Percentiles rank a stretch among this genome's conserved stretches.
These are phyloP conservation scores for Penicillium waksmanii DNA, from an alignment of 495 filamentous ascomycete species.

Conservation along the genomic window DNA sequence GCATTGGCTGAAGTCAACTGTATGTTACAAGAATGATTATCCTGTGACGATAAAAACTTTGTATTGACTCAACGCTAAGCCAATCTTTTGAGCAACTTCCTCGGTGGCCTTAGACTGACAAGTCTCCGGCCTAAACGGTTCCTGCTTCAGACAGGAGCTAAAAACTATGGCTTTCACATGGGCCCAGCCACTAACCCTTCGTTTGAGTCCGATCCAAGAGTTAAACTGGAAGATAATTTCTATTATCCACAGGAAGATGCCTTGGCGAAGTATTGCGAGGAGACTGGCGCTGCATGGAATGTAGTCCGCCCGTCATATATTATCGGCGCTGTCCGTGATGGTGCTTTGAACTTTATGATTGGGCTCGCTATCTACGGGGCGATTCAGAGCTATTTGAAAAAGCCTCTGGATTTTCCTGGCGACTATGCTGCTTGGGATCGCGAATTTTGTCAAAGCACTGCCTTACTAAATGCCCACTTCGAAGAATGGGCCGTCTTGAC, in stretches of 20 bases:
- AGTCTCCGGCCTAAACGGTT: conserved; percentile 47
- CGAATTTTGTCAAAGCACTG: conserved; percentile 37
- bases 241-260: conserved; percentile 58
- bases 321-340: conserved; percentile 49
- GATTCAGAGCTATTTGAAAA: conserved; percentile 36
- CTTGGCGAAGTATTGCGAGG: conserved; percentile 37
- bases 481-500: conserved; percentile 52
- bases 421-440: conserved; percentile 43
- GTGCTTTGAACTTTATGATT: conserved; percentile 48
- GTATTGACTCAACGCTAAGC: not conserved
- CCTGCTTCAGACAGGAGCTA: conserved; percentile 55
- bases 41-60: not conserved
- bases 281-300: conserved; percentile 35
- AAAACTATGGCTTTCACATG: conserved; percentile 54
- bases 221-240: conserved; percentile 50
- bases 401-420: conserved; percentile 42
- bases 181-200: conserved; percentile 45
- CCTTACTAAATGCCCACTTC: conserved; percentile 47
- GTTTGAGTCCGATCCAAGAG: conserved; percentile 46
- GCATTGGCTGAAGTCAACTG: conserved; percentile 43
- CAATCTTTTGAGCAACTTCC: conserved; percentile 48
- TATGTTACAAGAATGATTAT: not conserved
- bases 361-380: conserved; percentile 51
- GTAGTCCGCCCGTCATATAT: conserved; percentile 49
- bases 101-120: conserved; percentile 40